phyloP scores from a whole-genome alignment of 192 early-diverging fungal species.

The Podila epicladia region DNA sequence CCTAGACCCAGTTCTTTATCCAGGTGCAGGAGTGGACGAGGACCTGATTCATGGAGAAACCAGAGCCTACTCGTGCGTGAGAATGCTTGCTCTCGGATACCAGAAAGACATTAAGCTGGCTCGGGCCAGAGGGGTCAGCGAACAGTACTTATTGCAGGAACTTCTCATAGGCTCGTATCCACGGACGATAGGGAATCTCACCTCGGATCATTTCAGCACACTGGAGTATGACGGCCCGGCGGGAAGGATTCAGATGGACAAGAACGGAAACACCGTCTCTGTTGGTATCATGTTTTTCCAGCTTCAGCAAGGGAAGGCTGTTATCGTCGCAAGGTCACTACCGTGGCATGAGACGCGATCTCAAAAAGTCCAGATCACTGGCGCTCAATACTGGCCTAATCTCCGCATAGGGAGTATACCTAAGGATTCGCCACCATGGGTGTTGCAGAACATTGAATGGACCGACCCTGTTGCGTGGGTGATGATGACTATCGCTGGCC shows the following conservation, averaged over 20 bases:
- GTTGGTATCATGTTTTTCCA: background rate
- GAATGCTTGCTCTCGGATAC: slow-evolving; percentile 10
- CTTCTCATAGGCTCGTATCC: background rate
- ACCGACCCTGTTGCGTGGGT: background rate
- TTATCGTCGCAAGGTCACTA: background rate
- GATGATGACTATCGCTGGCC: background rate
- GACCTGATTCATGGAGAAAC: slow-evolving; percentile 1
- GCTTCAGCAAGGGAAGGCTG: background rate
- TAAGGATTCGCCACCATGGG: slow-evolving; percentile 2
- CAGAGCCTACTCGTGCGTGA: background rate
- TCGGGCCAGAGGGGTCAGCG: background rate
- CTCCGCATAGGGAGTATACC: background rate
- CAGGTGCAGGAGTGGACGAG: background rate
- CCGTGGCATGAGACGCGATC: background rate
- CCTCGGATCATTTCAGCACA: background rate
- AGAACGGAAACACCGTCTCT: background rate
- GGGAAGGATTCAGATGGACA: background rate
- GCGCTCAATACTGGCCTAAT: background rate
- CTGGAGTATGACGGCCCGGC: slow-evolving; percentile 6
- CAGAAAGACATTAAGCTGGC: slow-evolving; percentile 4
- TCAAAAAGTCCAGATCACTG: background rate
- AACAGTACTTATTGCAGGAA: background rate
- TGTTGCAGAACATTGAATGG: slow-evolving; percentile 9
- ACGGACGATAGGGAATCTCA: slow-evolving; percentile 5
- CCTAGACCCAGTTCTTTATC: slow-evolving; percentile 8